Evolutionary conservation across 108 stramenopile genomes (phyloP).

Genomic region (Nitzschia sp.): DNA sequence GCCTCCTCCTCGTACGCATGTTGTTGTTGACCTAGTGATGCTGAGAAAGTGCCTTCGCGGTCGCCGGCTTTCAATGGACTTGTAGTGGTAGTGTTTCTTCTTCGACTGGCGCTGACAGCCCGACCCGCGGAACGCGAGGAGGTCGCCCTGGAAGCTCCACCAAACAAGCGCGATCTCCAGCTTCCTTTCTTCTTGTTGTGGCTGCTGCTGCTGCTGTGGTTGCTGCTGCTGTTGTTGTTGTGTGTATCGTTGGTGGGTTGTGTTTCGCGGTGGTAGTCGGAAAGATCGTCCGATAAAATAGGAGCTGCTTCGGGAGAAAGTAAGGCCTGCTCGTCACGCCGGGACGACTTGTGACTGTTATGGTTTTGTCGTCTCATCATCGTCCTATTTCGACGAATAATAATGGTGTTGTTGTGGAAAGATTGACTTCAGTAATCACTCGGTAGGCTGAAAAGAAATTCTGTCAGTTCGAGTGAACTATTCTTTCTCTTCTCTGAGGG

Average conservation of each 20-base stretch:
- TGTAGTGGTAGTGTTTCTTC: neutral
- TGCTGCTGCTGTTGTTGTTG: neutral
- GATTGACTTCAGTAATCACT: neutral
- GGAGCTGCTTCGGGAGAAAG: constrained; percentile 10
- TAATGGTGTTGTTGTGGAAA: neutral
- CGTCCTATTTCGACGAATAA: no score
- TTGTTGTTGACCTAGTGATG: neutral
- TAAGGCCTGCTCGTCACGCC: neutral
- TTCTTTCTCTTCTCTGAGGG: no score
- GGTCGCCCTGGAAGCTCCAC: neutral
- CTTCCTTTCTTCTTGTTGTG: neutral
- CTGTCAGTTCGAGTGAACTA: no score
- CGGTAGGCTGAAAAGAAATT: no score
- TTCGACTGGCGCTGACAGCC: neutral
- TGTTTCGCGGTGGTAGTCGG: no score
- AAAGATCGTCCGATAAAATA: constrained; percentile 8
- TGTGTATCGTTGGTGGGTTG: neutral
- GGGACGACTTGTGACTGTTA: neutral
- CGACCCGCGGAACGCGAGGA: neutral
- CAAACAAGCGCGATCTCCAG: constrained; percentile 18
- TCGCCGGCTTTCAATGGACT: neutral
- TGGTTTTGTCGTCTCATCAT: constrained; percentile 3
- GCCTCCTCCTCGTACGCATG: neutral
- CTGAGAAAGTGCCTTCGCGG: neutral
- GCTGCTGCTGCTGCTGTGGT: neutral